phyloP scores from a whole-genome alignment of 2,329 filamentous ascomycete species.

The Pseudogymnoascus sp. region DNA sequence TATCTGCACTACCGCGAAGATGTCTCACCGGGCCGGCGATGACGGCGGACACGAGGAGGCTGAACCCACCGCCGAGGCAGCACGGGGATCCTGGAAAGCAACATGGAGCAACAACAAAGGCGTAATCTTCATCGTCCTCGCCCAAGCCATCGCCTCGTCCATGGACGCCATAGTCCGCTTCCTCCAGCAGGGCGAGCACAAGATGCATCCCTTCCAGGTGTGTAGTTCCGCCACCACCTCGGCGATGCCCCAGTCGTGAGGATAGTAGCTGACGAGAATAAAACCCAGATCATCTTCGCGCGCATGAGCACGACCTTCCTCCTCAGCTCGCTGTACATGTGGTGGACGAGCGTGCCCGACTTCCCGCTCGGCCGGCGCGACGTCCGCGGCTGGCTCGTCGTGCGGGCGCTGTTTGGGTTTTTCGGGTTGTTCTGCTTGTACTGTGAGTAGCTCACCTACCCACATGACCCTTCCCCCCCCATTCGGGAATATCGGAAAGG shows the following conservation, averaged over 20 bases:
- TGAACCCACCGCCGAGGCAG: not conserved
- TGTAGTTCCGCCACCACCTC: conserved; percentile 19
- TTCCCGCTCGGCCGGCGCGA: conserved; percentile 62
- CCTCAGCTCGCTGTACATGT: conserved; percentile 55
- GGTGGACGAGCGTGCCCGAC: conserved; percentile 55
- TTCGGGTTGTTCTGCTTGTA: conserved; percentile 62
- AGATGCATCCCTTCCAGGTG: conserved; percentile 78
- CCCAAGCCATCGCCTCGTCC: conserved; percentile 70
- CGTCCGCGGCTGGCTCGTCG: conserved; percentile 58
- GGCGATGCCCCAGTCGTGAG: not conserved
- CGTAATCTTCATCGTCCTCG: conserved; percentile 60
- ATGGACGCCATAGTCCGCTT: conserved; percentile 81
- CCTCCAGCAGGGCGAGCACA: conserved; percentile 61
- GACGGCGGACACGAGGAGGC: not conserved
- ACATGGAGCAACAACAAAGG: conserved; percentile 63
- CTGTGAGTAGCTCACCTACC: conserved; percentile 16
- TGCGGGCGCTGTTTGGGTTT: conserved; percentile 62
- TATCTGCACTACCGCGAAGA: not conserved
- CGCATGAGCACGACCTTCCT: conserved; percentile 24
- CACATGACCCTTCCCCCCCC: not conserved
- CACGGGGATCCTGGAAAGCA: conserved; percentile 11
- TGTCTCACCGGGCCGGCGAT: not conserved
- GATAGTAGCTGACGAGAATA: not conserved
- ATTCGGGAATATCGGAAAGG: not conserved
- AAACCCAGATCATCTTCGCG: conserved; percentile 31